Evolutionary conservation across 306 rosid genomes (phyloP), one percentile per base, ranked within the genome.

Genomic region (Vigna mungo): DNA sequence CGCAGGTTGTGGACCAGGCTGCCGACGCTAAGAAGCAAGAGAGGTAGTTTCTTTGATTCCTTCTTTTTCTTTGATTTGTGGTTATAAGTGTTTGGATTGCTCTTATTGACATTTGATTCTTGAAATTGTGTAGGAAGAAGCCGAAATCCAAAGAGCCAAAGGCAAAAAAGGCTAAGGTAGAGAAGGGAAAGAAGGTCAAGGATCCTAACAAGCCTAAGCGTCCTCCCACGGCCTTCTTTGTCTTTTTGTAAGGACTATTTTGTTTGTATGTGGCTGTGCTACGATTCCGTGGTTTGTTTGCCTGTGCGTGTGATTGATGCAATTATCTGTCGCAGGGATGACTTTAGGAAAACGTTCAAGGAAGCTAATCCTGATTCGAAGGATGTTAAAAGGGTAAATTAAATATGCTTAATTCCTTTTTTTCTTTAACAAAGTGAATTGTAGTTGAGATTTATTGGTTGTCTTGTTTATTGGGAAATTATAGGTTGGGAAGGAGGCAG

Each of bases 151-250:
- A 85, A 2, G 93, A 85, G 47, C 96, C 97, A 0, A 88, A 78
- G 76, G 82, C 94, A 0, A 95, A 89, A 70, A 92, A 71, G 82
- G 70, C 86, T 44, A 89, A 71, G 49, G 70, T 65, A 27, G 95
- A 74, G 64, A 90, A 83, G 68, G 80, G 13, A 13, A 93, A 84
- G 75, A 92, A 87, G 66, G 82, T 14, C 16, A 94, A 86, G 83
- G 91, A 90, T 81, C 90, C 94, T 10, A 90, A 89, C 77, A 85
- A 62, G 79, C 97, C 87, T 23, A 95, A 92, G 84, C 99, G 97
- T 23, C 97, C 99, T 74, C 54, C 80, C 3, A 92, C 97, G 12
- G 97, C 99, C 15, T 95, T 92, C 81, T 95, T 90, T 72, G 36
- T 89, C 49, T 94, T 94, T 81, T 21, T 93, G 97, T 93, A 76